Conservation (phyloP, 202 grass and related monocot genomes). For the Setaria viridis region DNA sequence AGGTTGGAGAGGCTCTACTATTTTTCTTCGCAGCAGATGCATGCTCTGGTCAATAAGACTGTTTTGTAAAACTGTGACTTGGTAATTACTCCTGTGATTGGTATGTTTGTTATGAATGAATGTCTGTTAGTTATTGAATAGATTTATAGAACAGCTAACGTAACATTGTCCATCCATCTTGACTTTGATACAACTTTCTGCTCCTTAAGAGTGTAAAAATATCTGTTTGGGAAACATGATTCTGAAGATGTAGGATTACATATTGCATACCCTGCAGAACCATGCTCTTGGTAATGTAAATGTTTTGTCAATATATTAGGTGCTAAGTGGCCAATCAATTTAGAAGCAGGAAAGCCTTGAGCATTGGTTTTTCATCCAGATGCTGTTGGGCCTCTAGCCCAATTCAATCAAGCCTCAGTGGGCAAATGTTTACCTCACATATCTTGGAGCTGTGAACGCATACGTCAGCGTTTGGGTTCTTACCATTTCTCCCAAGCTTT, state of each 20-base stretch:
- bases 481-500: not conserved
- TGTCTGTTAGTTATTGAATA: no score
- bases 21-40: not conserved
- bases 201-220: no score
- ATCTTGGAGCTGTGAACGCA: not conserved
- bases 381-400: not conserved
- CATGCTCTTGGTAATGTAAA: not conserved
- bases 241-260: not conserved
- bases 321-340: not conserved
- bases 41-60: not conserved
- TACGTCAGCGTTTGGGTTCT: not conserved
- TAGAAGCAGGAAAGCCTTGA: not conserved
- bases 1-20: not conserved
- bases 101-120: not conserved
- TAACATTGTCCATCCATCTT: not conserved
- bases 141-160: no score
- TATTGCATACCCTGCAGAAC: not conserved
- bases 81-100: not conserved
- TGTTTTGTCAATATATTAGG: not conserved
- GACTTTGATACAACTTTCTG: not conserved
- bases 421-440: not conserved
- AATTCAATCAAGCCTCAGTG: not conserved
- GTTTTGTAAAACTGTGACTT: not conserved
- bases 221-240: no score
- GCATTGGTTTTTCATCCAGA: not conserved